Evolutionary conservation across 176 grass and related monocot genomes (phyloP), one percentile per base, ranked within the genome.

Genomic region (Carex kokanica): DNA sequence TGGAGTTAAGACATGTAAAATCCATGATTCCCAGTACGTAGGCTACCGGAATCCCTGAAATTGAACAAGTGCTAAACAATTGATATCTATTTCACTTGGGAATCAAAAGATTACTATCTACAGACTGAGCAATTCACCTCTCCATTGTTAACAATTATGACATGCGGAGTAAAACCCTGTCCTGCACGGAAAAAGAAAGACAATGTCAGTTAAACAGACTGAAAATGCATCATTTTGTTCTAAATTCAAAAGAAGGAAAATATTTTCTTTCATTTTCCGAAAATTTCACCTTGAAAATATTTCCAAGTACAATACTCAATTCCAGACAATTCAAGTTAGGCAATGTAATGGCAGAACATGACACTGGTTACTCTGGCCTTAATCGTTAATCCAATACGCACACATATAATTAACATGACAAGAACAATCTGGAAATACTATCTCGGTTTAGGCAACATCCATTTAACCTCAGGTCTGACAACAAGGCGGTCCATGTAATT

Each of bases 111-210:
- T 83, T 6, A 51, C 40, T 41, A 64, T 56, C 1, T 4, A 40
- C 21, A 60, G 61, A 59, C 15, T 75, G 65, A 32, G 68, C 75
- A 85, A 66, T 59, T 70, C 60, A 88, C 88, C 83, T 89, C 88
- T 78, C 88, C 88, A 68, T 84, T 60, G 2, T 74, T 81, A 89
- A 89, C 53, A 68, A 81, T 86, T 60, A 89, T 86, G 18, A 86
- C 84, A 83, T 86, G 88, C 21, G 88, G 84, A 18, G 61, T 86
- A 78, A 89, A 89, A 4, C 88, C 88, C 74, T 89, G 88, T 20
- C 84, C 88, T 83, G 83, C 79, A 86, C 43, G 69, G 20, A 56
- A 52, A 85, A 72, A 86, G 38, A 3, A 38, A 23, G n/a, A 74
- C 15, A 74, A 29, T 53, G 25, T 82, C 53, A 43, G 40, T 41